phyloP scores from a whole-genome alignment of 768 basidiomycete species.

The Rhodotorula graminis region DNA sequence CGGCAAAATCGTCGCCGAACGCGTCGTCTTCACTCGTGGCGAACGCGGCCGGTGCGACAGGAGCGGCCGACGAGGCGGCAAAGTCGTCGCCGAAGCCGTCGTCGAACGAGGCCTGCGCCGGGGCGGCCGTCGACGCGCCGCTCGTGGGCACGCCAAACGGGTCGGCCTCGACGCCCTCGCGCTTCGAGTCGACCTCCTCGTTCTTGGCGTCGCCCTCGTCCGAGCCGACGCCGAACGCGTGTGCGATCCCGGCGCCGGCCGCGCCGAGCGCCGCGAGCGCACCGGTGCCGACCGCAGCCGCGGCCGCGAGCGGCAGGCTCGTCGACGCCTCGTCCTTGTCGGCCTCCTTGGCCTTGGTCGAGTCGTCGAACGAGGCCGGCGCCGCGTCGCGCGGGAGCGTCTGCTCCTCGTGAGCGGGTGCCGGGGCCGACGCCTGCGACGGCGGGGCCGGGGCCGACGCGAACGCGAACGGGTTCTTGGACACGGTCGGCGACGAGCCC shows the following conservation, averaged over 20 bases:
- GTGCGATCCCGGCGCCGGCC: neutral
- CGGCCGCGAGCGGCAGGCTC: slow-evolving; percentile 23
- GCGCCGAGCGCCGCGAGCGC: slow-evolving; percentile 28
- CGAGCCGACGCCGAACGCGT: slow-evolving; percentile 2
- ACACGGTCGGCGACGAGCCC: neutral
- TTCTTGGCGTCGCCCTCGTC: slow-evolving; percentile 46
- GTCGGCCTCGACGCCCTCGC: slow-evolving; percentile 47
- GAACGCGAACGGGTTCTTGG: slow-evolving; percentile 25
- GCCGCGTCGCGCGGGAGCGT: neutral
- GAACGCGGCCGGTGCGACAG: no score
- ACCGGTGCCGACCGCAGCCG: slow-evolving; percentile 28
- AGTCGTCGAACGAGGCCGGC: neutral
- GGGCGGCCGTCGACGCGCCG: neutral
- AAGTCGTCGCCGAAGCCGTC: slow-evolving; percentile 25
- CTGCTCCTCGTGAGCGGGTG: neutral
- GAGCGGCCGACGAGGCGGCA: neutral
- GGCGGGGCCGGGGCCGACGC: neutral
- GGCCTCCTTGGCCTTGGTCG: neutral
- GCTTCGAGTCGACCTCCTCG: slow-evolving; percentile 52
- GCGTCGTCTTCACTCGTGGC: neutral
- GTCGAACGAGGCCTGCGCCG: neutral
- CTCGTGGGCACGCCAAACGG: slow-evolving; percentile 38
- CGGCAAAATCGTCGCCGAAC: neutral
- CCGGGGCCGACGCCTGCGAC: no score
- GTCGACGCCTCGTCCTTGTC: neutral